Evolutionary conservation across 2,329 filamentous ascomycete species (phyloP), one percentile per base, ranked within the genome.

Genomic region (Arthrobotrys musiformis): DNA sequence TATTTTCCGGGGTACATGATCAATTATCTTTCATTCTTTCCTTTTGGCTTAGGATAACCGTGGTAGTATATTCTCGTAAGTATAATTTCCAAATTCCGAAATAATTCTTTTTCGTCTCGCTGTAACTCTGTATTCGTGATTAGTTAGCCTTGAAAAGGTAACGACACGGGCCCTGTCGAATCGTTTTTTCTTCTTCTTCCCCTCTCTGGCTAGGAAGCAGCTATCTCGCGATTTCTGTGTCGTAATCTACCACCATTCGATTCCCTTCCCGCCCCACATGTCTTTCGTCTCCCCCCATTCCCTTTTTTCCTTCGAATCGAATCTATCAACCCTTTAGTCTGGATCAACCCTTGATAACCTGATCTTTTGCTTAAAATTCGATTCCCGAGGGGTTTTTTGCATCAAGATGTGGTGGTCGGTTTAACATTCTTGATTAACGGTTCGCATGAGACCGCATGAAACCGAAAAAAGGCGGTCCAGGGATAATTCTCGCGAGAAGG

Each of bases 361-460:
- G 73, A 76, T 74, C 33, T 56, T 44, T 28, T 56, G n/a, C n/a
- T n/a, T n/a, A n/a, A n/a, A n/a, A n/a, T n/a, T 22, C 22, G 33
- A 15, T 48, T 35, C 17, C 17, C 35, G 17, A 50, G 26, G 15
- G 11, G 30, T 52, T 26, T 58, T 58, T 58, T 58, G 35, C 4
- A 26, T 56, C 35, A 67, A 44, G 9, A 64, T 40, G 63, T 28
- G 22, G 33, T 64, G 37, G 50, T 70, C 66, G 73, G 73, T 33
- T 77, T 77, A 66, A 56, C 73, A 77, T 77, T 77, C 73, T 70
- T 67, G 66, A 77, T 77, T 68, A 60, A 69, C 54, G 48, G 44
- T 70, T 77, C 60, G 73, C 73, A 77, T 70, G 66, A 70, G 70
- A 69, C 64, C 70, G 70, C 62, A 74, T 74, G 70, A 74, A 74